Conservation (phyloP, 805 yeast genomes). For the Middelhovenomyces tepae region DNA sequence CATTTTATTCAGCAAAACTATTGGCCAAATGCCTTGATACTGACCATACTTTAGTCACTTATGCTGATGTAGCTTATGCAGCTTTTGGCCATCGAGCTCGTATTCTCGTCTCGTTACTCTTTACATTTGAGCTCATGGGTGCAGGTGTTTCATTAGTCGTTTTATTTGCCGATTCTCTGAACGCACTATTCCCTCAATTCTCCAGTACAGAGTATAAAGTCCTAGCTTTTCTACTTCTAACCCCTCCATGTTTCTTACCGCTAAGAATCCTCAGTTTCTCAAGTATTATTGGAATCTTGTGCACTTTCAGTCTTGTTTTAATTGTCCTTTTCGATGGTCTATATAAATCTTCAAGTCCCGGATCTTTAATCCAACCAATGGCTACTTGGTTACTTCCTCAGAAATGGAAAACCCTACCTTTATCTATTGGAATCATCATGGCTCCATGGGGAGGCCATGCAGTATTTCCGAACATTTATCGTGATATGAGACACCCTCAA, state of each 20-base stretch:
- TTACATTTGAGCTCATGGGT: constrained; percentile 70
- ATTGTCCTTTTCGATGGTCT: constrained; percentile 57
- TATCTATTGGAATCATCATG: constrained; percentile 31
- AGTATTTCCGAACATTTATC: constrained; percentile 65
- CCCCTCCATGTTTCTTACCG: constrained; percentile 79
- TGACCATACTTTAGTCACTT: constrained; percentile 72
- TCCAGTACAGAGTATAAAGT: constrained; percentile 53
- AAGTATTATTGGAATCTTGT: constrained; percentile 59
- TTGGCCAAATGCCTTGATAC: constrained; percentile 71
- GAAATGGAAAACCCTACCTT: constrained; percentile 36
- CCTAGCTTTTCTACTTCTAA: constrained; percentile 47
- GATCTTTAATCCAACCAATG: constrained; percentile 59
- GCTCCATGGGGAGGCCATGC: constrained; percentile 87
- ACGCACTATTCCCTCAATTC: constrained; percentile 51
- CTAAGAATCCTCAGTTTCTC: constrained; percentile 62
- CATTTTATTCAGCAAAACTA: constrained; percentile 69
- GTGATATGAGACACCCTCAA: constrained; percentile 65
- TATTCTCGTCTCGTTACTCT: constrained; percentile 59
- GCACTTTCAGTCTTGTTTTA: constrained; percentile 57
- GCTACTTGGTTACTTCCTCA: constrained; percentile 64
- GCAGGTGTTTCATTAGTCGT: constrained; percentile 76
- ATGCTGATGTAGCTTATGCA: constrained; percentile 83
- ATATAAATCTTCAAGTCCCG: constrained; percentile 53
- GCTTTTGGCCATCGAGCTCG: constrained; percentile 75
- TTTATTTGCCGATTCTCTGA: constrained; percentile 76